Evolutionary conservation across 1,139 yeast genomes (phyloP).

Genomic region (Kodamaea derodonti): DNA sequence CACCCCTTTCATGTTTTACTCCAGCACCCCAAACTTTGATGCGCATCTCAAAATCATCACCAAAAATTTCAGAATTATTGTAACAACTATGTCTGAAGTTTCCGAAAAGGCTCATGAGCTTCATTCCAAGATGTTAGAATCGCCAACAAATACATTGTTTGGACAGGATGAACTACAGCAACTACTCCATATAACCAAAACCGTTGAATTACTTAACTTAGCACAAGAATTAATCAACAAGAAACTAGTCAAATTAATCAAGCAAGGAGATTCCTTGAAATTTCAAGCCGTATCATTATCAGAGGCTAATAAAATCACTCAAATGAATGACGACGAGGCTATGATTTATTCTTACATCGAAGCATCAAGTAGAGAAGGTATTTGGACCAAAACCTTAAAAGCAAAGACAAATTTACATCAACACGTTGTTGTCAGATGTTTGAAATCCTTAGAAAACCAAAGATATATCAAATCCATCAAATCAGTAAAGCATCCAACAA

Average conservation of each 20-base stretch:
- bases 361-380: conserved; percentile 91
- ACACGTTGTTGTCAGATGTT: conserved; percentile 81
- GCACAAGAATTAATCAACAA: conserved; percentile 64
- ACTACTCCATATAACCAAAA: conserved; percentile 31
- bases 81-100: conserved; percentile 17
- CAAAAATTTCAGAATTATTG: too few species aligned
- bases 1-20: too few species aligned
- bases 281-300: conserved; percentile 68
- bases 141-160: conserved; percentile 44
- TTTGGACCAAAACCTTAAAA: conserved; percentile 92
- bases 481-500: conserved; percentile 91
- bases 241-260: conserved; percentile 65
- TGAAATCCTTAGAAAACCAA: conserved; percentile 79
- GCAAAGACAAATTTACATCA: conserved; percentile 91
- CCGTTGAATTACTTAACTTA: conserved; percentile 49
- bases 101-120: conserved; percentile 52
- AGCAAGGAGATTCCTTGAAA: conserved; percentile 59
- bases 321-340: conserved; percentile 85
- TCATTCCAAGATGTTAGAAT: conserved; percentile 56
- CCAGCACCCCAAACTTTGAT: too few species aligned
- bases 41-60: too few species aligned
- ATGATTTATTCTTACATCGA: conserved; percentile 89
- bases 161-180: conserved; percentile 58
- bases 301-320: conserved; percentile 68
- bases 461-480: conserved; percentile 86